Base-by-base conservation (phyloP, 2,329 filamentous ascomycete genomes). In the Hypoxylon rubiginosum region DNA sequence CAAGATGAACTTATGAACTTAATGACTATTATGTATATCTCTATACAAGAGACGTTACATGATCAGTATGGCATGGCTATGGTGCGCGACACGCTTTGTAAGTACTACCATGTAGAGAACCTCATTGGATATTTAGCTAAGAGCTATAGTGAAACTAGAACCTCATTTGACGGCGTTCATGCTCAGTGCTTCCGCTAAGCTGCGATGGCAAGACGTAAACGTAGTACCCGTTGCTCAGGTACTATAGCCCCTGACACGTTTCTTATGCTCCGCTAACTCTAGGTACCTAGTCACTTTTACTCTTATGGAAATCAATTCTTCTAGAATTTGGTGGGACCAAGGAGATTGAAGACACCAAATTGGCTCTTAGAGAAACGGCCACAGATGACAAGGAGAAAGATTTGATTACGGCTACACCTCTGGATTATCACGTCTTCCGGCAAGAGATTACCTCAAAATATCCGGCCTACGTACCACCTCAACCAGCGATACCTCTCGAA, bases 371-470 rank as follows among this genome's bases (percentile, higher is more conserved):
- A 56, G 90, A 93, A 70, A 82, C 85, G 28, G 82, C 76, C 1
- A 77, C 85, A 24, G 85, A 87, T 39, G 86, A 85, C 64, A 89
- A 90, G 72, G 87, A 89, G 54, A 91, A 92, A 71, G 90, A 90
- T n/a, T 84, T 92, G 48, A 95, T 99, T 66, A 97, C 92, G 1
- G 95, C 96, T 4, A 97, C 95, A 1, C 96, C 96, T 4, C 82
- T 99, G 10, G 96, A 99, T 75, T 99, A 99, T 76, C 95, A 99
- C 76, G 86, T 94, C 21, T 99, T 99, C 76, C 91, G 96, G 36
- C 95, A 97, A 78, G 96, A 99, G 78, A 95, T 99, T 63, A 97
- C 92, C 15, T 97, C 95, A 1, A 99, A 99, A 80, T 99, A 99
- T 77, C 96, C 96, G 10, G 92, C 96, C 2, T 99, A 99, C 78